These are phyloP conservation scores for Mucor lusitanicus DNA, from an alignment of 371 early-diverging fungal genomes.

Conservation along the genomic window DNA sequence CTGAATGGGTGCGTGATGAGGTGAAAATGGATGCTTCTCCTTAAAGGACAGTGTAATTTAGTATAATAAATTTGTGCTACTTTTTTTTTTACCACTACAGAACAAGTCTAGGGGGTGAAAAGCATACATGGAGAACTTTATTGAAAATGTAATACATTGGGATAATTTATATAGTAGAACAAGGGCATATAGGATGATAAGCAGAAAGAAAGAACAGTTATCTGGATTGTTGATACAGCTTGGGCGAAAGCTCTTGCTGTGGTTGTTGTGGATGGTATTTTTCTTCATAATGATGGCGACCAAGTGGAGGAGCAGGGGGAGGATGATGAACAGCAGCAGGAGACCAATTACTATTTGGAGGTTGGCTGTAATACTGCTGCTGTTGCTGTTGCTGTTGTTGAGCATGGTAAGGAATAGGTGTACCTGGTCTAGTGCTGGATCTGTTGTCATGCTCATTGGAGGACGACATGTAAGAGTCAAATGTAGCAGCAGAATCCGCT, in stretches of 20 bases:
- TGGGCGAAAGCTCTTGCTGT: neutral
- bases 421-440: constrained; percentile 8
- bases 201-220: neutral
- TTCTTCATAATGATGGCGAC: neutral
- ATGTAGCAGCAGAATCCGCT: constrained; percentile 19
- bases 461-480: constrained; percentile 12
- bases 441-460: neutral
- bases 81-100: neutral
- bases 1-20: constrained; percentile 51
- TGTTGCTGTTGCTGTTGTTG: constrained; percentile 5
- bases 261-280: neutral
- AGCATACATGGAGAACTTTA: neutral
- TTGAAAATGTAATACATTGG: neutral
- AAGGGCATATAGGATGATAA: neutral
- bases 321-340: neutral
- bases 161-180: too few species aligned
- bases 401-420: constrained; percentile 7
- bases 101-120: neutral
- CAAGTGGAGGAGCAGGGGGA: neutral
- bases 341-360: neutral
- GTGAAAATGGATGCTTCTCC: constrained; percentile 1
- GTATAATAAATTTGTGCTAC: neutral
- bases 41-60: neutral
- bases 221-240: neutral
- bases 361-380: neutral